These are phyloP conservation scores for Hevea brasiliensis DNA, from an alignment of 345 rosid genomes.

Conservation along the genomic window DNA sequence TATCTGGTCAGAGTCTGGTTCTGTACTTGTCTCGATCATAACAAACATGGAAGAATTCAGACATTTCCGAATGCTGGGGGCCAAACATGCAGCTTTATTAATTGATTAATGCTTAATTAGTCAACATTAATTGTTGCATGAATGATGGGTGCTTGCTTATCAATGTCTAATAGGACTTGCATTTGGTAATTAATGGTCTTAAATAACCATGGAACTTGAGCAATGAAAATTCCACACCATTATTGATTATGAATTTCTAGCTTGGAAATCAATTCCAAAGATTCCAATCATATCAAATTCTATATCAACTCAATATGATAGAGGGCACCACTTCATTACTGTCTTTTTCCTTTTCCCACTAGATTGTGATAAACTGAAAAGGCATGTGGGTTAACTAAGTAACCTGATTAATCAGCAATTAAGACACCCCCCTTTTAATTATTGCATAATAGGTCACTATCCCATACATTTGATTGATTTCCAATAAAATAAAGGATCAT, in stretches of 20 bases:
- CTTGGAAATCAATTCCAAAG: neutral
- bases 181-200: neutral
- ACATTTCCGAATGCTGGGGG: neutral
- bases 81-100: neutral
- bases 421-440: no score
- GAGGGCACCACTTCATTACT: neutral
- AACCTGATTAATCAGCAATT: no score
- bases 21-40: no score
- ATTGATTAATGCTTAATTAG: neutral
- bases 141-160: neutral
- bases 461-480: no score
- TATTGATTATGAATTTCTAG: neutral
- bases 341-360: neutral
- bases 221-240: neutral
- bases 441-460: no score
- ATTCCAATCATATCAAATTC: slow-evolving; percentile 7
- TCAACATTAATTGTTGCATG: slow-evolving; percentile 1
- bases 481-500: no score
- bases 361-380: no score
- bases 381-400: no score
- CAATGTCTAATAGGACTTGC: neutral
- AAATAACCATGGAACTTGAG: neutral
- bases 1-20: no score
- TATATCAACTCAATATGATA: neutral
- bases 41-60: neutral